These are phyloP conservation scores for Ramaria rubella DNA, from an alignment of 768 basidiomycete genomes.

Conservation along the genomic window DNA sequence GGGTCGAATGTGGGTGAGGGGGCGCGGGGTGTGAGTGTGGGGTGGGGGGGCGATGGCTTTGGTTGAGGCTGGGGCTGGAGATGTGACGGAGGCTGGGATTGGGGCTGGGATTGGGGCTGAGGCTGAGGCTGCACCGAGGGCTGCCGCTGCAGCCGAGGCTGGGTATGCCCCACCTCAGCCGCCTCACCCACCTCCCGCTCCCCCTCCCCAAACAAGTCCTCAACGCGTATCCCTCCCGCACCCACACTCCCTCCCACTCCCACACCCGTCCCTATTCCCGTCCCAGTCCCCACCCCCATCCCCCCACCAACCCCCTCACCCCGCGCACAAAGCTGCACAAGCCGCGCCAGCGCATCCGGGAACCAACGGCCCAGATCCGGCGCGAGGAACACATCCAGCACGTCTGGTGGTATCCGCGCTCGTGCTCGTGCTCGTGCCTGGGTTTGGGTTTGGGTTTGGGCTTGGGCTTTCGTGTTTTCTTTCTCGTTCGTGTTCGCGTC, in stretches of 20 bases:
- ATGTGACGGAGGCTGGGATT: too few species aligned
- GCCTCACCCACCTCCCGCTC: neutral
- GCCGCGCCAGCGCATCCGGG: neutral
- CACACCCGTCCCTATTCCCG: neutral
- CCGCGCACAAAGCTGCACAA: neutral
- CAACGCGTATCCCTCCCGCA: slow-evolving; percentile 2
- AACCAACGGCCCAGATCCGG: neutral
- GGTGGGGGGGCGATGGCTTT: too few species aligned
- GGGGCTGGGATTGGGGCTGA: too few species aligned
- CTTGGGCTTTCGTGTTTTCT: too few species aligned
- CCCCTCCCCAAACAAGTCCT: neutral
- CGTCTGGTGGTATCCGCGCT: neutral
- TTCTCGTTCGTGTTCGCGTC: too few species aligned
- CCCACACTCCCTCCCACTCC: neutral
- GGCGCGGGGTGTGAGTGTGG: neutral
- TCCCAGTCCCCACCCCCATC: neutral
- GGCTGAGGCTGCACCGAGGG: neutral
- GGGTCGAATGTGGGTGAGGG: neutral
- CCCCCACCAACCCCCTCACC: neutral
- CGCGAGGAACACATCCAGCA: neutral
- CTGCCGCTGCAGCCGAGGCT: neutral
- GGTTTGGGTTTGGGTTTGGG: too few species aligned
- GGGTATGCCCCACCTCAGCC: neutral
- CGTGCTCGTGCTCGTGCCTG: too few species aligned
- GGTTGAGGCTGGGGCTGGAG: too few species aligned